Percentiles rank a stretch among this genome's conserved stretches.
phyloP scores from a whole-genome alignment of 305 asterid species.

The Solanum hybrid region DNA sequence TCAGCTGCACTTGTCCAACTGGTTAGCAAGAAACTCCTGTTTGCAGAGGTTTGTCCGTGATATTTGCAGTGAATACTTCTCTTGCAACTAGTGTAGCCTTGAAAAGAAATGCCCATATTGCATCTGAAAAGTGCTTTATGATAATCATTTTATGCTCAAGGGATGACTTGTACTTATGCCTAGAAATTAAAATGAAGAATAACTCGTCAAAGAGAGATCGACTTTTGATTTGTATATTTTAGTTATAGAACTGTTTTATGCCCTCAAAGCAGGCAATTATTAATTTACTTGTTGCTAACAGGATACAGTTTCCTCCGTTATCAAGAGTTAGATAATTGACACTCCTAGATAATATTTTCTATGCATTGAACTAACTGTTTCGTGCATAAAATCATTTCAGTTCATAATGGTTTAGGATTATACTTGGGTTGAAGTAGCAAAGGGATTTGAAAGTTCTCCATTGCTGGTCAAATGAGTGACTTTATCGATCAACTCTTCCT shows the following conservation, averaged over 20 bases:
- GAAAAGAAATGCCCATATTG: background rate
- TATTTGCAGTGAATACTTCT: background rate
- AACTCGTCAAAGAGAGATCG: background rate
- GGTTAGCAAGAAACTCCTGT: conserved; percentile 76
- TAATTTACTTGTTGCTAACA: background rate
- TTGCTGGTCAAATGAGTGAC: background rate
- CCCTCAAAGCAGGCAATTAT: background rate
- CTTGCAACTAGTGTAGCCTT: background rate
- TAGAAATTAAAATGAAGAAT: background rate
- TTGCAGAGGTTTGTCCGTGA: conserved; percentile 61
- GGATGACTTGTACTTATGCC: background rate
- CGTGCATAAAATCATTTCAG: background rate
- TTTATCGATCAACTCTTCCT: background rate
- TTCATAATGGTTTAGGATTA: background rate
- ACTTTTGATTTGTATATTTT: background rate
- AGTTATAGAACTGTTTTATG: background rate
- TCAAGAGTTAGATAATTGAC: background rate
- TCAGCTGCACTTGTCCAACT: conserved; percentile 76
- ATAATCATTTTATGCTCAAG: background rate
- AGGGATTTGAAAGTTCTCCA: background rate
- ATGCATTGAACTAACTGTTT: background rate
- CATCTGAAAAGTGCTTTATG: background rate
- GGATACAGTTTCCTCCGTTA: background rate
- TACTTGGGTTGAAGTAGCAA: background rate
- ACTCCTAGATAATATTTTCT: background rate